Percentiles rank a stretch among this genome's conserved stretches.
These are phyloP conservation scores for Aureobasidium sp. DNA, from an alignment of 2,329 filamentous ascomycete genomes.

Conservation along the genomic window DNA sequence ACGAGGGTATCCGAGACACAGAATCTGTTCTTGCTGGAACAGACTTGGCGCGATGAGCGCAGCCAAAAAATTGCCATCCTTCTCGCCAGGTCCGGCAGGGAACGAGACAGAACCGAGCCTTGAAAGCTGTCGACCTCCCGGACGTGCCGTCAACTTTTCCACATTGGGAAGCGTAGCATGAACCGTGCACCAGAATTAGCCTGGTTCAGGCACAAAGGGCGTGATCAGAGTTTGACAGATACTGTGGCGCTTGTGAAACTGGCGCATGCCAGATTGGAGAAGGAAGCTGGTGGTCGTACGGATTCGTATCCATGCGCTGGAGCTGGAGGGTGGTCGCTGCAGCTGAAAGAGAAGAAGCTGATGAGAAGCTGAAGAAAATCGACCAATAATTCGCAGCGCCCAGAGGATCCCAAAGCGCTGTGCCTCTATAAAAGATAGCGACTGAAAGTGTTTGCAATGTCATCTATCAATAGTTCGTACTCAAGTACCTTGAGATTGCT, in stretches of 20 bases:
- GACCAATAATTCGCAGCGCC: no score
- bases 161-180: not conserved
- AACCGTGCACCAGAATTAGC: conserved; percentile 7
- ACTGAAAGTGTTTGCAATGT: not conserved
- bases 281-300: not conserved
- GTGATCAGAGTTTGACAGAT: conserved; percentile 15
- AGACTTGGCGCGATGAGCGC: conserved; percentile 4
- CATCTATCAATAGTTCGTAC: conserved; percentile 12
- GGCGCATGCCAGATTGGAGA: conserved; percentile 9
- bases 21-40: not conserved
- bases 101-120: not conserved
- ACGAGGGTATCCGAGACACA: conserved; percentile 4
- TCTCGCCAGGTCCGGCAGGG: not conserved
- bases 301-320: conserved; percentile 1
- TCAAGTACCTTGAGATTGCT: conserved; percentile 2
- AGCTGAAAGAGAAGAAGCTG: no score
- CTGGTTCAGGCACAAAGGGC: conserved; percentile 1
- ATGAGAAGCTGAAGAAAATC: not conserved
- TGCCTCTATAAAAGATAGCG: not conserved
- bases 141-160: conserved; percentile 7
- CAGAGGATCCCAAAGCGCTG: no score
- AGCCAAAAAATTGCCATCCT: conserved; percentile 11
- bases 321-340: no score
- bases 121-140: not conserved
- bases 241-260: conserved; percentile 12